Base-by-base conservation (phyloP, 1,139 yeast genomes). In the Kodamaea fungicola region DNA sequence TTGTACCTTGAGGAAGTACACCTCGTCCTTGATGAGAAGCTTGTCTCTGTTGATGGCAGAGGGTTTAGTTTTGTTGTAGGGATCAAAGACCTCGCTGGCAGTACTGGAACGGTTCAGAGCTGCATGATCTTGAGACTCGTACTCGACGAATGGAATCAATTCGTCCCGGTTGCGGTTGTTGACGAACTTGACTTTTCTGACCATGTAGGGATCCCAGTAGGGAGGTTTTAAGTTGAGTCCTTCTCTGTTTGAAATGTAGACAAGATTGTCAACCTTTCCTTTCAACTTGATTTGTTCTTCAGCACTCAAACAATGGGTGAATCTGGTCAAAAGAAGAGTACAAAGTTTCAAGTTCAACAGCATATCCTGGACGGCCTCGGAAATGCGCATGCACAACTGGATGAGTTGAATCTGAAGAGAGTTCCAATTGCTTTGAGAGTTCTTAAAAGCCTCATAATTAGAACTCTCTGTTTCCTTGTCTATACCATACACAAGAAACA, bases 161-260 rank as follows among this genome's bases (percentile, higher is more conserved):
- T 59, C 66, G 16, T 57, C 61, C 27, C 49, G 52, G 13, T 42
- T 41, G 33, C 53, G 50, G 32, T 50, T 46, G 35, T 42, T 46
- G 6, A 64, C 33, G 62, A 65, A 60, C 22, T 62, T 59, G 5
- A 80, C 66, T 30, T 68, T 74, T 40, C 92, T 67, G 0, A 87
- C 65, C 8, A 87, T 44, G 45, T 70, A 78, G 1, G 85, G 83
- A 55, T 87, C 96, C 84, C 90, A 84, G 50, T 85, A 85, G 1
- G 68, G 67, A 4, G 55, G 36, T 2, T 39, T 43, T 10, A 55
- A 38, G 6, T 45, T 42, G n/a, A 49, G 35, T 10, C 49, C 49
- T 21, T 52, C 49, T 25, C 52, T 42, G 35, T 40, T 45, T 7
- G 56, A 46, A 30, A 50, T 31, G 30, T 49, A 40, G 3, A 55